Evolutionary conservation across 2,329 filamentous ascomycete genomes (phyloP), one percentile per base, ranked within the genome.

Genomic region (Scopulariopsis brevicaulis): DNA sequence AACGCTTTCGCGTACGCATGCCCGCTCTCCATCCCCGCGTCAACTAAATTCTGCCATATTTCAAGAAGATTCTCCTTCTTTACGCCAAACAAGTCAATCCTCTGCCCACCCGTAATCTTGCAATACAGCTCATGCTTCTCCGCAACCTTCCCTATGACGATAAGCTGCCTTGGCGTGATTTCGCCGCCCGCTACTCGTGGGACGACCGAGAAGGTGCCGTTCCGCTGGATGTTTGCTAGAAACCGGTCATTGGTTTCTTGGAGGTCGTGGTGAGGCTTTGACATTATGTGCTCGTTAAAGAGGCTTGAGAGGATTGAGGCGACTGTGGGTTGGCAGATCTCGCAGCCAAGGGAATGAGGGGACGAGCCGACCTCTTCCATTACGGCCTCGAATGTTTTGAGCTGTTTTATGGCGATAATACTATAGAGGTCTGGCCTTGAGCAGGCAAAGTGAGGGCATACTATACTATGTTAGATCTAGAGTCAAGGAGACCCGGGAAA

Each of bases 241-340:
- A 89, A 96, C 52, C 86, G 80, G 70, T 96, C 92, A 68, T 96
- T 96, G 5, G 91, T 96, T 60, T 96, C 91, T 70, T 96, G 91
- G 0, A 96, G 78, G 24, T 89, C 89, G 67, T 89, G 82, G 3
- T 81, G 74, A 0, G 83, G 77, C 59, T 80, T 77, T 63, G 89
- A 83, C 77, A 96, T 85, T 62, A 96, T 78, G 67, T 94, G 89
- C 61, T 84, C 82, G 71, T 96, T 96, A 79, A 85, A 96, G 3
- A 95, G 75, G 25, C 86, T 90, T 0, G 90, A 80, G 55, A 95
- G 81, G 64, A 96, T 95, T 55, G 85, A 90, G 4, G 79, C 91
- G 32, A 96, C 80, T 1, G 85, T 82, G 0, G 91, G 91, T 70
- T 95, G 95, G 76, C 92, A 96, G 1, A 84, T 77, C 71, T 96